Conservation (phyloP, 768 basidiomycete genomes). For the Fibroporia radiculosa region DNA sequence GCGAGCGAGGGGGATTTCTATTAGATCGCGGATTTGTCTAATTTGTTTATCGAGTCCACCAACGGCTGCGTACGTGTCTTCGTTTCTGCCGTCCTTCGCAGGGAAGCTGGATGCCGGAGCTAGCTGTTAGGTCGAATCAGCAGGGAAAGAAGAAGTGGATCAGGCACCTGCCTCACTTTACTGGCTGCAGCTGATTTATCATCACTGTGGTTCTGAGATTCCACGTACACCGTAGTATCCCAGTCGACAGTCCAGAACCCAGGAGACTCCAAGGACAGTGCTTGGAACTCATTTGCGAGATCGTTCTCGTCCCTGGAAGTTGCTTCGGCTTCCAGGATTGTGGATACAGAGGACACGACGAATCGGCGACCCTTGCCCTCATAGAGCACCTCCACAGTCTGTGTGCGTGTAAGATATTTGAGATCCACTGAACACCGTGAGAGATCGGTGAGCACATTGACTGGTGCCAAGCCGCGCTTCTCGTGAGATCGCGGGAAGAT, state of each 20-base stretch:
- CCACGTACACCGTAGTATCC: constrained; percentile 52
- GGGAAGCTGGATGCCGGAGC: too few species aligned
- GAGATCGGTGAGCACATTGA: neutral
- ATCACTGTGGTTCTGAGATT: constrained; percentile 7
- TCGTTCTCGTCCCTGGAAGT: constrained; percentile 1
- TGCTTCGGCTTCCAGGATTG: constrained; percentile 9
- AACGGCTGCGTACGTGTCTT: constrained; percentile 69
- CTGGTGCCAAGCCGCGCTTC: constrained; percentile 2
- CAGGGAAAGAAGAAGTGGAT: neutral
- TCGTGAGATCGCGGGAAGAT: neutral
- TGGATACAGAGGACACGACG: constrained; percentile 39
- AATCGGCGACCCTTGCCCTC: constrained; percentile 57
- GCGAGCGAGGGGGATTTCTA: constrained; percentile 80
- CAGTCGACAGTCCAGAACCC: constrained; percentile 59
- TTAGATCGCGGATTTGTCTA: constrained; percentile 71
- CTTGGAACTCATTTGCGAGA: constrained; percentile 24
- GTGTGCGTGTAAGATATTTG: constrained; percentile 55
- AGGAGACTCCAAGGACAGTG: constrained; percentile 35
- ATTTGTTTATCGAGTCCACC: constrained; percentile 90
- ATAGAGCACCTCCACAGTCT: constrained; percentile 55
- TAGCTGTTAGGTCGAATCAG: neutral
- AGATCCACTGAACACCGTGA: constrained; percentile 47
- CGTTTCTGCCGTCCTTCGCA: too few species aligned
- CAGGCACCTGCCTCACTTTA: constrained; percentile 4
- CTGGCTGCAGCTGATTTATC: constrained; percentile 13